Base-by-base conservation (phyloP, 805 yeast genomes). In the Metschnikowia henanensis region DNA sequence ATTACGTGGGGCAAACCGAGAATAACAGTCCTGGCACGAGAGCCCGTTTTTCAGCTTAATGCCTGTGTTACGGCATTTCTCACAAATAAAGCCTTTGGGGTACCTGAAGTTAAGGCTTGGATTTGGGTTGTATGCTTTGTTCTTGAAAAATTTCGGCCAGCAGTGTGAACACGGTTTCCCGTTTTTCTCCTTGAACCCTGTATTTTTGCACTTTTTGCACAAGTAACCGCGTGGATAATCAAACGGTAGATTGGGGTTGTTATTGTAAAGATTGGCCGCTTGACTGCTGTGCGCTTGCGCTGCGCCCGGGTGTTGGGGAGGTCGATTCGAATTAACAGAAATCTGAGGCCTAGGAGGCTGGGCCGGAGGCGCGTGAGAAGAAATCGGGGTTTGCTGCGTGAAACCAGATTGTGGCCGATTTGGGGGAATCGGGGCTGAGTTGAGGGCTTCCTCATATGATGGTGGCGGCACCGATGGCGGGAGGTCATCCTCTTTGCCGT, bases 31-130 rank as follows among this genome's bases (percentile, higher is more conserved):
- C 52, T 79, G 76, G 58, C 96, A 88, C 5, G 80, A 66, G 37
- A 65, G 69, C n/a, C 84, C 86, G 52, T 80, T 81, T 57, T 77
- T 81, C 55, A 77, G 74, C 52, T 70, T 70, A 57, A 70, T 72
- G 2, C 95, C 95, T 0, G 91, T 84, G 58, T 88, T 88, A 42
- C 73, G 68, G 65, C 96, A 88, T 55, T 83, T 84, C 7, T 67
- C 62, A 57, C 96, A 88, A 44, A 67, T 65, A 57, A 68, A 83
- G 3, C 80, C 73, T 2, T 51, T 60, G 0, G 95, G 95, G 53
- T 85, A 88, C 37, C 61, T 60, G 79, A 87, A 84, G 0, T 91
- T 87, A 6, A 82, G 66, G 1, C 60, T 49, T 2, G 72, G 69
- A 47, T 76, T 75, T 30, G 79, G 75, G 38, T 76, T 76, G 53